A percentile compares a stretch with the other conserved stretches of the same genome.
Evolutionary conservation across 2,329 filamentous ascomycete species (phyloP).

Genomic region (Neospermospora avenae): DNA sequence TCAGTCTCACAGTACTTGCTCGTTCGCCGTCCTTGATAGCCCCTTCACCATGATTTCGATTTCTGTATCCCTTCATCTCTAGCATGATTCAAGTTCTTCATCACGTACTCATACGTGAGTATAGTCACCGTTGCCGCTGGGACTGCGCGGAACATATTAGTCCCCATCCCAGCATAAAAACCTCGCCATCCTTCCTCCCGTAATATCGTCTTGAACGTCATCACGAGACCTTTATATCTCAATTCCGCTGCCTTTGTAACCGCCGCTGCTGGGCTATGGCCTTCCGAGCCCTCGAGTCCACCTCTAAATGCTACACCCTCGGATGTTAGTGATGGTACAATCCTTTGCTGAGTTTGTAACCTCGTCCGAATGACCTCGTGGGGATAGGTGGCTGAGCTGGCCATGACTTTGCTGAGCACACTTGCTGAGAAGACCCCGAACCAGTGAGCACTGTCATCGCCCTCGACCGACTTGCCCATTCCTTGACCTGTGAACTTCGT

Average conservation of each 20-base stretch:
- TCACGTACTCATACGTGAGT: conserved; percentile 86
- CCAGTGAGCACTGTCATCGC: conserved; percentile 67
- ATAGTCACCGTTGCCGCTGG: conserved; percentile 96
- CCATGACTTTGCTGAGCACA: conserved; percentile 89
- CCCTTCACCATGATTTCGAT: conserved; percentile 17
- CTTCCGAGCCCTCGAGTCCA: conserved; percentile 28
- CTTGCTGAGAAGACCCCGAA: conserved; percentile 82
- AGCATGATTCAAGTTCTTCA: conserved; percentile 30
- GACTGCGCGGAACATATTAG: conserved; percentile 94
- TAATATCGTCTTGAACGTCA: conserved; percentile 81
- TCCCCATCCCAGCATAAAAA: conserved; percentile 96
- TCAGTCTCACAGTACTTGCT: neutral
- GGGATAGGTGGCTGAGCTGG: conserved; percentile 92
- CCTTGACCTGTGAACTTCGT: conserved; percentile 83
- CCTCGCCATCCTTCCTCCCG: conserved; percentile 92
- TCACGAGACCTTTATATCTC: conserved; percentile 73
- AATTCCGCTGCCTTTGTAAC: conserved; percentile 32
- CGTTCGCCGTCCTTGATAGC: neutral
- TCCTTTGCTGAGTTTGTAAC: conserved; percentile 86
- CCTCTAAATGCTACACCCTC: conserved; percentile 49
- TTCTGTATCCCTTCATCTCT: conserved; percentile 30
- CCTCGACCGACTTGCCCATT: conserved; percentile 65
- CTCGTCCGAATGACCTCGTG: conserved; percentile 94
- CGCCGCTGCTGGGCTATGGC: conserved; percentile 15
- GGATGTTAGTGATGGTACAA: conserved; percentile 48